These are phyloP conservation scores for Trypanosomatidae sp. DNA, from an alignment of 208 protist genomes.

Conservation along the genomic window DNA sequence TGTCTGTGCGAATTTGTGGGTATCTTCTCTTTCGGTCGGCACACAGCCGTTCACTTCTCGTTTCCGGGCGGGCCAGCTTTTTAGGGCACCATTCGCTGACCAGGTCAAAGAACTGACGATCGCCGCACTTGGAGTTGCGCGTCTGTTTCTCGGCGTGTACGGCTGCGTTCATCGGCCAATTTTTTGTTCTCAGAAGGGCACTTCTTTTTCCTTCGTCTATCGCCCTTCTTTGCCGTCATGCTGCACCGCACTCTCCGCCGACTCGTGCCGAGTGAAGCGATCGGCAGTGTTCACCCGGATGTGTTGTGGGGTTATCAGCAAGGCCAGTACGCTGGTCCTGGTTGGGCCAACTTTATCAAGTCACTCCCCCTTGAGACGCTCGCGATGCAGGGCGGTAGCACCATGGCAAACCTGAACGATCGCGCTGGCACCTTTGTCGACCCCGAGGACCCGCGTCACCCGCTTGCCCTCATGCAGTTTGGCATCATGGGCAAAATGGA, in stretches of 20 bases:
- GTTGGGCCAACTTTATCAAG: conserved; percentile 76
- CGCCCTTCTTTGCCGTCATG: conserved; percentile 30
- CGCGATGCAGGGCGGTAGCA: conserved; percentile 70
- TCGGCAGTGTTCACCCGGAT: conserved; percentile 81
- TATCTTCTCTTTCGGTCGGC: not conserved
- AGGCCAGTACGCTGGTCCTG: conserved; percentile 76
- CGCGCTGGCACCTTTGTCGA: conserved; percentile 73
- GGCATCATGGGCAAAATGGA: conserved; percentile 62
- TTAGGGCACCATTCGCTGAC: not conserved
- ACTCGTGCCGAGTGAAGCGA: conserved; percentile 54
- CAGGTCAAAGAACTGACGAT: not conserved
- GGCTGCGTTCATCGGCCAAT: not conserved
- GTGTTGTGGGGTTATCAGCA: conserved; percentile 84
- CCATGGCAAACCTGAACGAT: conserved; percentile 82
- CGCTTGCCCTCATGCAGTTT: conserved; percentile 66
- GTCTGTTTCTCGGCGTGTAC: not conserved
- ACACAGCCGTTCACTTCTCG: not conserved
- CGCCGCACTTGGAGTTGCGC: not conserved
- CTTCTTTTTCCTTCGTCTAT: not conserved
- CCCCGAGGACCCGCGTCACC: conserved; percentile 84
- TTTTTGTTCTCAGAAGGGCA: not conserved
- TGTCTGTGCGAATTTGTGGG: not conserved
- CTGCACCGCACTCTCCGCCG: conserved; percentile 53
- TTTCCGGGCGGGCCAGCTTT: not conserved
- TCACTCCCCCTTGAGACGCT: conserved; percentile 72